Conservation (phyloP, 192 early-diverging fungal species). For the Blastocladiella britannica region DNA sequence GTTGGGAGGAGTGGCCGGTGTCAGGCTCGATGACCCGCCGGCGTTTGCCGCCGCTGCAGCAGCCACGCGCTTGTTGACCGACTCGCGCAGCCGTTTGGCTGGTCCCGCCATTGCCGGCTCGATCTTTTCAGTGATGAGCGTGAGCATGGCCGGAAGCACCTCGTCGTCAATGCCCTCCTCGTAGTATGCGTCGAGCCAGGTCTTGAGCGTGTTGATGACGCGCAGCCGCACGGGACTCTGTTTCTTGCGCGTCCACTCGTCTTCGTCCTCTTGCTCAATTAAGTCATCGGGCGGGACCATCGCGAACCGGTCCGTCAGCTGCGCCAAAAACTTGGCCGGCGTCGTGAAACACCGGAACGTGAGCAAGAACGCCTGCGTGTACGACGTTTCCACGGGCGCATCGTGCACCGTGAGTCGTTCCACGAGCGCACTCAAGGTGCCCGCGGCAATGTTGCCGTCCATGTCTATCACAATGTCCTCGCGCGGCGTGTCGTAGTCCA, state of each 20-base stretch:
- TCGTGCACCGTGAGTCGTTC: slow-evolving; percentile 84
- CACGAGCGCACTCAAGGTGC: slow-evolving; percentile 61
- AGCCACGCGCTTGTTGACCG: slow-evolving; percentile 52
- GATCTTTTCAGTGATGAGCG: slow-evolving; percentile 55
- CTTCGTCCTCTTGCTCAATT: slow-evolving; percentile 32
- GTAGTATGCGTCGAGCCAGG: slow-evolving; percentile 87
- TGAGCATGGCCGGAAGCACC: slow-evolving; percentile 42
- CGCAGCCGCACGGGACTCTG: slow-evolving; percentile 75
- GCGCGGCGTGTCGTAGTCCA: slow-evolving; percentile 50
- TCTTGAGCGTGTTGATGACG: slow-evolving; percentile 84
- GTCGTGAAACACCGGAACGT: slow-evolving; percentile 87
- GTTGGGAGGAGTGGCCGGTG: no score
- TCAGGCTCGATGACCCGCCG: slow-evolving; percentile 35
- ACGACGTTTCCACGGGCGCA: slow-evolving; percentile 51
- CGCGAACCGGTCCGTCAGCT: slow-evolving; percentile 55
- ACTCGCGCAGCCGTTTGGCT: slow-evolving; percentile 44
- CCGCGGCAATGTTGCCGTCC: slow-evolving; percentile 78
- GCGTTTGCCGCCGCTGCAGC: slow-evolving; percentile 21
- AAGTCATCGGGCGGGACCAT: slow-evolving; percentile 51
- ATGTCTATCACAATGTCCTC: slow-evolving; percentile 61
- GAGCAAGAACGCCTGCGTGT: slow-evolving; percentile 69
- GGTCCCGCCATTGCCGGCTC: slow-evolving; percentile 46
- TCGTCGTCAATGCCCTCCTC: slow-evolving; percentile 57
- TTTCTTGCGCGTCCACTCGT: slow-evolving; percentile 70
- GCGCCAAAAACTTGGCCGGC: slow-evolving; percentile 49